Base-by-base conservation (phyloP, 202 grass and related monocot species). In the Musa balbisiana region DNA sequence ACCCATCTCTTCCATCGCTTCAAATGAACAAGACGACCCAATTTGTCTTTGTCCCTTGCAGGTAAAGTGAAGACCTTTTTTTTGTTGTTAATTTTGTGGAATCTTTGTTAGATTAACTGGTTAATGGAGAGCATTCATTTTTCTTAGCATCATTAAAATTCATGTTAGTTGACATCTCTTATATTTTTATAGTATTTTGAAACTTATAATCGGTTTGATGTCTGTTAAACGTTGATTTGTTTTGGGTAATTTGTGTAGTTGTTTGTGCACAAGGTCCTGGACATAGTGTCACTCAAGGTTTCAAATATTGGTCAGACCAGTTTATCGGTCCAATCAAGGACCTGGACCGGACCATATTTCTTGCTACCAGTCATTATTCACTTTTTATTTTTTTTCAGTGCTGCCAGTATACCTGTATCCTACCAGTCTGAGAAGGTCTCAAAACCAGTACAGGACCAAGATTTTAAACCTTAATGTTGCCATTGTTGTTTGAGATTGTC, bases 31-130 rank as follows among this genome's bases (percentile, higher is more conserved):
- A n/a, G 24, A 29, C 1, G 33, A 60, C 23, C 53, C 72, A 74
- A 55, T 89, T 62, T 82, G 71, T 82, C 86, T 91, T 23, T 93
- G 77, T 78, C 88, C 94, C 69, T 86, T 91, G 73, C 94, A 93
- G 94, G 90, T 98, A 86, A 68, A 49, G 67, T 24, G 17, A 65
- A 64, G 29, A 82, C 20, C 10, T 55, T 56, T 10, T 12, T 19
- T 19, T 19, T 71, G n/a, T n/a, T 62, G 17, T n/a, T 1, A 20
- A 21, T 51, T 71, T 51, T 16, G 51, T 9, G 11, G 27, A 70
- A 51, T 51, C 33, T 50, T 70, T 50, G 9, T 51, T 1, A 70
- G 9, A 50, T 49, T 49, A 51, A 13, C 12, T 66, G 1, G 63
- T 13, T 2, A 65, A 27, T 24, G 3, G 2, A 2, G 3, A 43